phyloP scores from a whole-genome alignment of 495 filamentous ascomycete species.

The Bacidia gigantensis region DNA sequence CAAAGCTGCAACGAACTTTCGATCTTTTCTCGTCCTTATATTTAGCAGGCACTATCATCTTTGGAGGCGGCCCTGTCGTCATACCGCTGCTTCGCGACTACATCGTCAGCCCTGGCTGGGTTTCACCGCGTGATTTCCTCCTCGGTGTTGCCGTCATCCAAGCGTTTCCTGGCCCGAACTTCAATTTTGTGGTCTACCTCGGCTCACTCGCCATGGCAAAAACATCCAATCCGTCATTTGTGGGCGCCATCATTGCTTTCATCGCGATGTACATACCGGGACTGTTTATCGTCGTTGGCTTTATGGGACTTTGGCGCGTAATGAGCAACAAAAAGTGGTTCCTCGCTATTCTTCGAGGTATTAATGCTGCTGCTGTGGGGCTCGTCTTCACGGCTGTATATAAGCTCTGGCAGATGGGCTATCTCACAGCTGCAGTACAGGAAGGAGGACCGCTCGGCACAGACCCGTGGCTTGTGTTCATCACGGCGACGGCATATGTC shows the following conservation, averaged over 20 bases:
- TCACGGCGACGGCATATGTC: slow-evolving; percentile 18
- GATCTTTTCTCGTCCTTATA: slow-evolving; percentile 69
- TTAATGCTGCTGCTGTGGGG: slow-evolving; percentile 67
- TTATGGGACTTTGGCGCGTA: slow-evolving; percentile 57
- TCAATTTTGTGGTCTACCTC: slow-evolving; percentile 76
- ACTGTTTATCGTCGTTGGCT: slow-evolving; percentile 47
- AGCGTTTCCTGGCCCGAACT: slow-evolving; percentile 74
- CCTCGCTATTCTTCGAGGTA: slow-evolving; percentile 44
- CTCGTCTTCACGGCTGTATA: slow-evolving; percentile 82
- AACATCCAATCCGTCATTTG: slow-evolving; percentile 25
- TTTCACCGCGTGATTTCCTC: slow-evolving; percentile 63
- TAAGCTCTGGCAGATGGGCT: slow-evolving; percentile 66
- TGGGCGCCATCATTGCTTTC: slow-evolving; percentile 51
- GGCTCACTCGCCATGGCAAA: slow-evolving; percentile 43
- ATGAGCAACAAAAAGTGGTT: slow-evolving; percentile 42
- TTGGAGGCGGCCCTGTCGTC: slow-evolving; percentile 67
- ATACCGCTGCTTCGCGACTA: slow-evolving; percentile 69
- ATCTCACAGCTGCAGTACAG: slow-evolving; percentile 35
- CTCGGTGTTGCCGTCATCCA: slow-evolving; percentile 74
- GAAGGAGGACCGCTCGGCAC: slow-evolving; percentile 19
- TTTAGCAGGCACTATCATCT: slow-evolving; percentile 79
- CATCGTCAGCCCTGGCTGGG: slow-evolving; percentile 70
- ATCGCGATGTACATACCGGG: slow-evolving; percentile 65
- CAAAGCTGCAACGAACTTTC: slow-evolving; percentile 34
- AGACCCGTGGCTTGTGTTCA: slow-evolving; percentile 20